phyloP scores from a whole-genome alignment of 78 protist species.

The Cavenderia fasciculata region DNA sequence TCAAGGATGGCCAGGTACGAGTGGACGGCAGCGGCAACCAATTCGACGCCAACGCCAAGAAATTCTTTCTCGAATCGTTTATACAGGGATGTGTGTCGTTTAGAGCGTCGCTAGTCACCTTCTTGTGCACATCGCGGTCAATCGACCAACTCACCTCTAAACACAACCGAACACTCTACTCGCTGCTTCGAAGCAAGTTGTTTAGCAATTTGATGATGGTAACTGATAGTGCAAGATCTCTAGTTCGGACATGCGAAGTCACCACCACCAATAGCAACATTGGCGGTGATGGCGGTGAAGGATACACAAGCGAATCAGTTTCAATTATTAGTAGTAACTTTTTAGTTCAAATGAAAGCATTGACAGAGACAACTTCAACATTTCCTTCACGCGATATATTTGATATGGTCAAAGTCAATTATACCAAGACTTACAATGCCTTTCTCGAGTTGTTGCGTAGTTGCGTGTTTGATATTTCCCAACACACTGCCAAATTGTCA shows the following conservation, averaged over 20 bases:
- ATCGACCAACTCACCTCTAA: not conserved
- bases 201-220: conserved; percentile 8
- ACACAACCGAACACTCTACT: conserved; percentile 10
- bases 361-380: not conserved
- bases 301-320: not conserved
- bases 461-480: not conserved
- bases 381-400: not conserved
- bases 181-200: conserved; percentile 12
- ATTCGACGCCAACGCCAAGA: not conserved
- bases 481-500: not conserved
- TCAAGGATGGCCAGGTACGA: conserved; percentile 8
- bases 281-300: not conserved
- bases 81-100: not conserved
- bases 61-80: conserved; percentile 30
- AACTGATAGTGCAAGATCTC: conserved; percentile 12
- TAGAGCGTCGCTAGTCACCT: not conserved
- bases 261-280: not conserved
- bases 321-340: not conserved
- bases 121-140: not conserved
- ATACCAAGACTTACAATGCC: not conserved
- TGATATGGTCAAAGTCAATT: not conserved
- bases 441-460: not conserved
- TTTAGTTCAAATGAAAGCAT: not conserved
- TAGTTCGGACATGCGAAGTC: conserved; percentile 4
- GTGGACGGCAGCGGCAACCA: not conserved